Evolutionary conservation across 306 rosid species (phyloP).

Genomic region (Pyrus betulifolia): DNA sequence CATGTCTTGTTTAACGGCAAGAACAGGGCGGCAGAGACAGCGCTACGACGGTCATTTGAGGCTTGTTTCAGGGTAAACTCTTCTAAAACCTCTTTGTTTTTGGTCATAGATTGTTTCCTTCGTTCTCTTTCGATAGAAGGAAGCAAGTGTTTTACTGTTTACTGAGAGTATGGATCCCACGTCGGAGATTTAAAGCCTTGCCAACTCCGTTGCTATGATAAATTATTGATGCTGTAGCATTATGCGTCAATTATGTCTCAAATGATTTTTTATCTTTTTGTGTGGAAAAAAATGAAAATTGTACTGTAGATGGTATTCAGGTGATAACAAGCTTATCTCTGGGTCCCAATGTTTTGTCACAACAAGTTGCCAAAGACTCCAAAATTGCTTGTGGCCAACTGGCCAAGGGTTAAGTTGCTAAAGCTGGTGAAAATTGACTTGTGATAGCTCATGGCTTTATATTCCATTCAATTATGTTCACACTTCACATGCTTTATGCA

Average conservation of each 20-base stretch:
- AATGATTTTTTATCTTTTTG: neutral
- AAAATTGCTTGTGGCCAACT: neutral
- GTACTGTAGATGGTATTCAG: neutral
- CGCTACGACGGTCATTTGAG: slow-evolving; percentile 24
- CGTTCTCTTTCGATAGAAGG: neutral
- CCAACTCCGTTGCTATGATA: too few relatives aligned
- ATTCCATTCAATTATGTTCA: neutral
- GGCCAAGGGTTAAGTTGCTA: neutral
- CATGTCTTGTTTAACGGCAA: slow-evolving; percentile 21
- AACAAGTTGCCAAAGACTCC: neutral
- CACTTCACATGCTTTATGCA: neutral
- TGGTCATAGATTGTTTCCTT: neutral
- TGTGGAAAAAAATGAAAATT: neutral
- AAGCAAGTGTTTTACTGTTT: neutral
- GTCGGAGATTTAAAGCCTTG: too few relatives aligned
- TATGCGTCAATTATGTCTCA: neutral
- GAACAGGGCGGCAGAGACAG: slow-evolving; percentile 27
- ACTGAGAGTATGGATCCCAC: too few relatives aligned
- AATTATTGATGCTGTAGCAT: neutral
- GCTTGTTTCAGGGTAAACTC: slow-evolving; percentile 27
- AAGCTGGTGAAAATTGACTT: slow-evolving; percentile 4
- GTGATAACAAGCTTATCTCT: neutral
- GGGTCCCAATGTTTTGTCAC: neutral
- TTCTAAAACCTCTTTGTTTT: neutral
- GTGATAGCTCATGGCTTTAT: neutral